phyloP scores from a whole-genome alignment of 2,329 filamentous ascomycete species.

The Trichophyton benhamiae region DNA sequence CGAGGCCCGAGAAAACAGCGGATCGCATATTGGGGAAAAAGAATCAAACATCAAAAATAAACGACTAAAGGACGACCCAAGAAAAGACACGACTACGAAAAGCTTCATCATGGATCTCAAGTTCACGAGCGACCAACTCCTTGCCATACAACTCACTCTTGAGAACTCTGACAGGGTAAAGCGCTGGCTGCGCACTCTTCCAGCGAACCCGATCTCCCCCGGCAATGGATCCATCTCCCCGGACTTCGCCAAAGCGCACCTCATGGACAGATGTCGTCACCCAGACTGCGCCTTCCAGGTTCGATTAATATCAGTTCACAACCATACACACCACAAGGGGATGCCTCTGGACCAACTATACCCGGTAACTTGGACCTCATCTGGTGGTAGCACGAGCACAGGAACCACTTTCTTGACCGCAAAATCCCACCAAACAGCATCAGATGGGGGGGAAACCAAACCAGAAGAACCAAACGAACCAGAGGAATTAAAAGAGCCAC shows the following conservation, averaged over 20 bases:
- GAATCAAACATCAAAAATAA: no score
- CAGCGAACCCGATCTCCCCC: neutral
- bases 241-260: neutral
- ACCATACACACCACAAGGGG: neutral
- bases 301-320: neutral
- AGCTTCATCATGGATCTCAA: neutral
- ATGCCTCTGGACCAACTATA: neutral
- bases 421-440: neutral
- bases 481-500: no score
- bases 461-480: neutral
- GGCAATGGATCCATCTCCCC: neutral
- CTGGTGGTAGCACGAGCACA: neutral
- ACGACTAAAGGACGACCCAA: no score
- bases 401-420: neutral
- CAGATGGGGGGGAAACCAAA: neutral
- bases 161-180: neutral
- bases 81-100: neutral
- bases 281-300: neutral
- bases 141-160: neutral
- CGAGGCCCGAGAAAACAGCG: neutral
- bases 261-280: neutral
- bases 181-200: neutral
- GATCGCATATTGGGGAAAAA: no score
- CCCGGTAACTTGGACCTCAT: neutral
- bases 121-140: neutral